These are phyloP conservation scores for Acanthochlamys bracteata DNA, from an alignment of 106 monocot genomes.

Conservation along the genomic window DNA sequence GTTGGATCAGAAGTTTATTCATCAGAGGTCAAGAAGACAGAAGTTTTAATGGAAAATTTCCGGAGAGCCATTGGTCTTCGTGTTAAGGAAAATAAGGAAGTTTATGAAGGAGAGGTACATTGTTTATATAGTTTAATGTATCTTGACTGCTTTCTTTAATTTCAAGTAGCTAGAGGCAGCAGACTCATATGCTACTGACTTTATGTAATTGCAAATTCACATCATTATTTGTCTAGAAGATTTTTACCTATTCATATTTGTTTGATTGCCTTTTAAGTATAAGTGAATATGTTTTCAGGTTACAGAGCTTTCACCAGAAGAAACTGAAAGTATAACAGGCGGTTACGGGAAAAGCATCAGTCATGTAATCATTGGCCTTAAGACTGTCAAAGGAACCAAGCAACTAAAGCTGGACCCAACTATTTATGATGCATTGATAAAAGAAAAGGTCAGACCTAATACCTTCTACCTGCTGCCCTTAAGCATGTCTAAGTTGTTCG, in stretches of 20 bases:
- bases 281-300: slow-evolving; percentile 40
- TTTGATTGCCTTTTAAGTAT: background rate
- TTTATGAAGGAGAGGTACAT: slow-evolving; percentile 94
- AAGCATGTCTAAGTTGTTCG: background rate
- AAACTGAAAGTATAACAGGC: slow-evolving; percentile 75
- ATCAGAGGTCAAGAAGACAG: slow-evolving; percentile 97
- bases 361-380: slow-evolving; percentile 94
- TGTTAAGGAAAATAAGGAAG: slow-evolving; percentile 97
- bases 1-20: slow-evolving; percentile 99
- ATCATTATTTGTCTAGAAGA: background rate
- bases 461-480: background rate
- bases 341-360: slow-evolving; percentile 94
- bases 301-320: slow-evolving; percentile 96
- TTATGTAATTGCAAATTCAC: background rate
- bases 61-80: slow-evolving; percentile 91
- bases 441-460: slow-evolving; percentile 63
- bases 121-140: background rate
- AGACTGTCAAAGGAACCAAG: slow-evolving; percentile 79
- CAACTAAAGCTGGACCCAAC: slow-evolving; percentile 96
- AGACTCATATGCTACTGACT: background rate
- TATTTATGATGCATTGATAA: slow-evolving; percentile 95
- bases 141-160: too few relatives aligned
- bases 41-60: slow-evolving; percentile 98
- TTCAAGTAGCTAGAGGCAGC: too few relatives aligned
- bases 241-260: background rate